Evolutionary conservation across 2,329 filamentous ascomycete genomes (phyloP).

Genomic region (Clarireedia homoeocarpa): DNA sequence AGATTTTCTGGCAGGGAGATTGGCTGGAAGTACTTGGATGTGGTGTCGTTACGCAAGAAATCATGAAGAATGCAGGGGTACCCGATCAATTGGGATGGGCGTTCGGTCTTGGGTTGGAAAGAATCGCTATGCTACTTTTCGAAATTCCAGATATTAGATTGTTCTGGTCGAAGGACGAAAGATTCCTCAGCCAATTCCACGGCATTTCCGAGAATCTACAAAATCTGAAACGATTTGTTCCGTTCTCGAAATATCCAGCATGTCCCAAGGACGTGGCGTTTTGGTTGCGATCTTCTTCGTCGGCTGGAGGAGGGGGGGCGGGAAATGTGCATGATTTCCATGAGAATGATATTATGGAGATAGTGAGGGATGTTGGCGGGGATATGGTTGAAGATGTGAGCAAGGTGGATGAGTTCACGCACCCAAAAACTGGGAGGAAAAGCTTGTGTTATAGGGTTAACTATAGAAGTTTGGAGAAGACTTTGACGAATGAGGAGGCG

Average conservation of each 20-base stretch:
- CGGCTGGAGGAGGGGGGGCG: constrained; percentile 38
- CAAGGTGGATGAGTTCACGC: constrained; percentile 77
- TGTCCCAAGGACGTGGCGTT: constrained; percentile 93
- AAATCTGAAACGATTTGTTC: constrained; percentile 57
- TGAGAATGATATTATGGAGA: constrained; percentile 96
- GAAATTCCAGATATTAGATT: constrained; percentile 92
- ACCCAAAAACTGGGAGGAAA: constrained; percentile 74
- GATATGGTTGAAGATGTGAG: constrained; percentile 82
- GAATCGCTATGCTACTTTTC: constrained; percentile 96
- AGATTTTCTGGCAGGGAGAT: constrained; percentile 88
- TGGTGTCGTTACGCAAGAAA: constrained; percentile 76
- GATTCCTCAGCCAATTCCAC: constrained; percentile 82
- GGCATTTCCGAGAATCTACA: constrained; percentile 46
- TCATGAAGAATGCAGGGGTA: constrained; percentile 70
- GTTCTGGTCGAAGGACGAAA: constrained; percentile 82
- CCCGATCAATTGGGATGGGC: constrained; percentile 81
- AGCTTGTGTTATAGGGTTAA: constrained; percentile 91
- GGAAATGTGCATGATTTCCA: constrained; percentile 55
- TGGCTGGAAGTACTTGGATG: constrained; percentile 97
- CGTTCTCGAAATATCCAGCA: constrained; percentile 86
- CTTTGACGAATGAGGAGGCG: constrained; percentile 74
- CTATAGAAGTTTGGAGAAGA: constrained; percentile 87
- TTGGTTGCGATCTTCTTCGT: constrained; percentile 56
- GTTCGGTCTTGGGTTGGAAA: constrained; percentile 87
- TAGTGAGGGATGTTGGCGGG: constrained; percentile 75